Conservation (phyloP, 495 filamentous ascomycete genomes). For the Letharia columbiana region DNA sequence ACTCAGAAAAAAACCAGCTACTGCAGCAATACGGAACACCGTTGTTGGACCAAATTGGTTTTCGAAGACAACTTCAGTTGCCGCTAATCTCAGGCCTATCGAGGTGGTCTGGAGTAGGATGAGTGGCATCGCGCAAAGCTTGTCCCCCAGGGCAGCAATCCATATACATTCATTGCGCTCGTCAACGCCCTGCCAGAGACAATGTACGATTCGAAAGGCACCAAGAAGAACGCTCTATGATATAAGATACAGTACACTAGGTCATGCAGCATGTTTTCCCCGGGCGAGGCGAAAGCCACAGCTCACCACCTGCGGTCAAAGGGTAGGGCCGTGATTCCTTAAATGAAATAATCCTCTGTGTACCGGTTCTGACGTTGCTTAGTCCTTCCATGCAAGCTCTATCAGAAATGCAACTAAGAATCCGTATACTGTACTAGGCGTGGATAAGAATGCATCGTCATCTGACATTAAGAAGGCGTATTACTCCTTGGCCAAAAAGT, state of each 20-base stretch:
- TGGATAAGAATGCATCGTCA: constrained; percentile 67
- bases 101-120: constrained; percentile 23
- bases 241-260: background rate
- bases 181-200: constrained; percentile 18
- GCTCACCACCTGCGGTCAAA: background rate
- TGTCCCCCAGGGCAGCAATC: constrained; percentile 24
- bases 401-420: constrained; percentile 57
- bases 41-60: background rate
- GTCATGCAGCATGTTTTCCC: constrained; percentile 5
- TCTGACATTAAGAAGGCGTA: constrained; percentile 97
- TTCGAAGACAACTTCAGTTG: background rate
- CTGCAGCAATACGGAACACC: background rate
- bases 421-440: constrained; percentile 81
- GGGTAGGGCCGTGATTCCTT: constrained; percentile 5
- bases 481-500: constrained; percentile 97
- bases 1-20: background rate
- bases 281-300: constrained; percentile 14
- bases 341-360: background rate
- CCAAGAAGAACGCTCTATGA: constrained; percentile 16
- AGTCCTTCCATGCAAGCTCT: constrained; percentile 73
- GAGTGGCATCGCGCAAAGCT: constrained; percentile 28
- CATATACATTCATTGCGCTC: constrained; percentile 25
- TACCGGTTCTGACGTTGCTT: constrained; percentile 1
- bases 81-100: background rate
- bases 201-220: constrained; percentile 18